Percentiles rank a stretch among this genome's conserved stretches.
phyloP scores from a whole-genome alignment of 2,329 filamentous ascomycete genomes.

The Fusarium keratoplasticum region DNA sequence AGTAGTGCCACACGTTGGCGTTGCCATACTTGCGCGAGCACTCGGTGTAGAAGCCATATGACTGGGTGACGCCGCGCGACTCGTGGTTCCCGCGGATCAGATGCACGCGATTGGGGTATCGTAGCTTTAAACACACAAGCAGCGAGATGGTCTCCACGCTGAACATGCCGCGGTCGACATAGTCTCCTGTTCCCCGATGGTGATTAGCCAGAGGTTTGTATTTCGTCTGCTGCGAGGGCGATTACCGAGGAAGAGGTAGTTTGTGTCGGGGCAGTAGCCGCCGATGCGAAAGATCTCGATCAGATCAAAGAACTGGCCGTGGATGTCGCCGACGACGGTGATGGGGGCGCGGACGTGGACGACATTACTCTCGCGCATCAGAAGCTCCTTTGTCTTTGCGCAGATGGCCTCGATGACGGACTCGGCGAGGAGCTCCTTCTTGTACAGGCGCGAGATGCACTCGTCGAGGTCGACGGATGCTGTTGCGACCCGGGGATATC shows the following conservation, averaged over 20 bases:
- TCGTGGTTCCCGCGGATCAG: constrained; percentile 98
- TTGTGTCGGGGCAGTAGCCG: constrained; percentile 96
- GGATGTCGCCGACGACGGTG: constrained; percentile 97
- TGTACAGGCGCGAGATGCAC: constrained; percentile 96
- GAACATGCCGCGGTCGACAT: constrained; percentile 98
- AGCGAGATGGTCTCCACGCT: constrained; percentile 99
- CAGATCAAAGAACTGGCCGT: constrained; percentile 98
- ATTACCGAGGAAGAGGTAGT: constrained; percentile 94
- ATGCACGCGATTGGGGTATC: constrained; percentile 95
- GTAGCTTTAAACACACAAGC: constrained; percentile 94
- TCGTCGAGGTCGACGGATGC: constrained; percentile 98
- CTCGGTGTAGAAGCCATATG: constrained; percentile 99
- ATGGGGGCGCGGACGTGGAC: constrained; percentile 96
- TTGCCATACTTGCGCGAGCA: constrained; percentile 98
- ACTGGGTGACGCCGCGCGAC: constrained; percentile 96
- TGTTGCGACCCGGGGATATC: constrained; percentile 51
- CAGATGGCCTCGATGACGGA: constrained; percentile 99
- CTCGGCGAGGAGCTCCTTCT: constrained; percentile 95
- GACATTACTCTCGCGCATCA: constrained; percentile 99
- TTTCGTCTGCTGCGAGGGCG: background rate
- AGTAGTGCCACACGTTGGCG: constrained; percentile 99
- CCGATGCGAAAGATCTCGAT: constrained; percentile 99
- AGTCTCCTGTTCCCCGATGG: constrained; percentile 75
- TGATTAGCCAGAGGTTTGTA: constrained; percentile 20
- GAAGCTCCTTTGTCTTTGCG: constrained; percentile 97